These are phyloP conservation scores for Phytopythium oedochilum DNA, from an alignment of 352 stramenopile species.

Conservation along the genomic window DNA sequence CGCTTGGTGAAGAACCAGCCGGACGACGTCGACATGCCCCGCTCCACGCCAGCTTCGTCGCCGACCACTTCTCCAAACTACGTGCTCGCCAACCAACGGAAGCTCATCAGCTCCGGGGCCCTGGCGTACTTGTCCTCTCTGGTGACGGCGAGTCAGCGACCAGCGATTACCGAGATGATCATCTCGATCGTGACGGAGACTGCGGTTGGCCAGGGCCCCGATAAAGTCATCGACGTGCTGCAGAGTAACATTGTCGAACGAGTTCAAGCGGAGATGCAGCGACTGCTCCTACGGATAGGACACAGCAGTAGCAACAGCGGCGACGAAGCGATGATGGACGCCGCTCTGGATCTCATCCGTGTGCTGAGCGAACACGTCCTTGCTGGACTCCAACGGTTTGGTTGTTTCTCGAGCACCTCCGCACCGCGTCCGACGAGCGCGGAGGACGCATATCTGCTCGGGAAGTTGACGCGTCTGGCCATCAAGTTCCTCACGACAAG, in stretches of 20 bases:
- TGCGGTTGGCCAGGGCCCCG: slow-evolving; percentile 24
- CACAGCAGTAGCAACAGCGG: not conserved
- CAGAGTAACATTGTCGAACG: slow-evolving; percentile 55
- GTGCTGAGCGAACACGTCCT: not conserved
- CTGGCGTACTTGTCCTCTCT: slow-evolving; percentile 45
- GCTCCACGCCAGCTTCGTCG: slow-evolving; percentile 2
- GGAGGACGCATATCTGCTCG: slow-evolving; percentile 1
- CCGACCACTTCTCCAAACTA: not conserved
- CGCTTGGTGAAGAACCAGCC: slow-evolving; percentile 32
- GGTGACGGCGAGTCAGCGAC: slow-evolving; percentile 24
- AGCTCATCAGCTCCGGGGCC: slow-evolving; percentile 44
- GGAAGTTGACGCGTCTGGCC: slow-evolving; percentile 13
- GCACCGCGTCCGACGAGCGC: no score
- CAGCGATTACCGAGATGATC: slow-evolving; percentile 40
- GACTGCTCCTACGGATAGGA: not conserved
- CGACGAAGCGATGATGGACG: not conserved
- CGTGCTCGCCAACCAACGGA: slow-evolving; percentile 40
- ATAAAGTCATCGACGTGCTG: slow-evolving; percentile 56
- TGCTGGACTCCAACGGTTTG: not conserved
- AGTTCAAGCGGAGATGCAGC: slow-evolving; percentile 26
- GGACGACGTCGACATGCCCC: slow-evolving; percentile 11
- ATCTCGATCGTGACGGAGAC: slow-evolving; percentile 51
- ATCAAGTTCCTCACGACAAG: slow-evolving; percentile 16
- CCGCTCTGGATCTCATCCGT: not conserved
- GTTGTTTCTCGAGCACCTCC: not conserved